Evolutionary conservation across 371 early-diverging fungal genomes (phyloP), one percentile per base, ranked within the genome.

Genomic region (Mucor lusitanicus): DNA sequence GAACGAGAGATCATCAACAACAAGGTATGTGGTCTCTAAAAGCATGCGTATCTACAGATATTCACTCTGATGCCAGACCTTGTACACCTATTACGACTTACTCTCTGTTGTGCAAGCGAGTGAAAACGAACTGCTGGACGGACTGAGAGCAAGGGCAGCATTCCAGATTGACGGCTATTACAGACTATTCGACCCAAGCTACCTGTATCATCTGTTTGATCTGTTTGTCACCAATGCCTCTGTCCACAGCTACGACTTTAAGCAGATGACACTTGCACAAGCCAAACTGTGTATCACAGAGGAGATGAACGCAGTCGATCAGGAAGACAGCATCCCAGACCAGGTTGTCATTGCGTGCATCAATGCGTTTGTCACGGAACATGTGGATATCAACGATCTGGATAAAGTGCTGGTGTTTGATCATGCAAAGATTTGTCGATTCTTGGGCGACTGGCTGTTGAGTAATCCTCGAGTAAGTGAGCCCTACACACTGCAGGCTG

Each of bases 91-190:
- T 15, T 54, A 71, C 1, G 71, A 71, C 17, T 59, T 87, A 9
- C 42, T 74, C 15, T 77, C 81, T 8, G 63, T 74, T 4, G 72
- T 88, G 7, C 88, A 88, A 71, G 86, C 87, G 6, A 86, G 86
- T 65, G 79, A 81, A 54, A 53, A 32, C 4, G 85, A 88, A 61
- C 35, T 88, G 6, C 21, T 59, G 13, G 54, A 57, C 33, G 86
- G 74, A 19, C 67, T 88, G 28, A 63, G 76, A 32, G 65, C 50
- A 28, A 55, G 79, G 25, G 64, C 80, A 8, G 85, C 78, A 11
- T 73, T 87, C 67, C 68, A 68, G 30, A 56, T 84, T 8, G 70
- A 83, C 54, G 81, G 78, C 7, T 72, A 74, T 50, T 81, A 68
- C 42, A 77, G 84, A 17, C 12, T 76, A 11, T 64, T 81, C 28